These are phyloP conservation scores for Avena atlantica DNA, from an alignment of 176 grass and related monocot genomes.

Conservation along the genomic window DNA sequence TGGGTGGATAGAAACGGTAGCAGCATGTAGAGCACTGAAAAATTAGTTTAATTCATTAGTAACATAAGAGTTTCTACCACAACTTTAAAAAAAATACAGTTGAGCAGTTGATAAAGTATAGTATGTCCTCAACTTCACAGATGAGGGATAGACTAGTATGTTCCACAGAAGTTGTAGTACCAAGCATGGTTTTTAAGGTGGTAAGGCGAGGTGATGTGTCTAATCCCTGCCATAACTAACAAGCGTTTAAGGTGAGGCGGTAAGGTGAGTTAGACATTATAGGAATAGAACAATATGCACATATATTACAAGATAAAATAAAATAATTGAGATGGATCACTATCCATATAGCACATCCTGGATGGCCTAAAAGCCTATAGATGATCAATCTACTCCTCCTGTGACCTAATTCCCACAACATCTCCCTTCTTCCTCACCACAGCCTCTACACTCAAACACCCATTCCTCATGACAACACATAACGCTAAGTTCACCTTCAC, in stretches of 20 bases:
- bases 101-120: constrained; percentile 5
- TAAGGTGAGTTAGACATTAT: not conserved
- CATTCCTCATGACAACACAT: not conserved
- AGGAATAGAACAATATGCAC: not conserved
- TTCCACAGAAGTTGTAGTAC: constrained; percentile 7
- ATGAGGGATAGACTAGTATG: not conserved
- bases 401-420: not conserved
- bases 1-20: constrained; percentile 90
- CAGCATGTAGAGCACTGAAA: constrained; percentile 91
- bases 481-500: not conserved
- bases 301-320: not conserved
- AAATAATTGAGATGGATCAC: not conserved
- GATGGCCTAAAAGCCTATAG: not conserved
- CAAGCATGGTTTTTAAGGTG: not conserved
- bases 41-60: constrained; percentile 43
- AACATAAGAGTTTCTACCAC: not conserved
- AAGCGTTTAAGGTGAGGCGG: not conserved
- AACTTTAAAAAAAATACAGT: not conserved
- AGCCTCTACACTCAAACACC: not conserved
- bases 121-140: not conserved
- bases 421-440: not conserved
- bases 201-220: not conserved
- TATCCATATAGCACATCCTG: not conserved
- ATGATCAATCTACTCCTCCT: not conserved
- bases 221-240: not conserved